Base-by-base conservation (phyloP, 1,139 yeast genomes). In the Pichia kudriavzevii region DNA sequence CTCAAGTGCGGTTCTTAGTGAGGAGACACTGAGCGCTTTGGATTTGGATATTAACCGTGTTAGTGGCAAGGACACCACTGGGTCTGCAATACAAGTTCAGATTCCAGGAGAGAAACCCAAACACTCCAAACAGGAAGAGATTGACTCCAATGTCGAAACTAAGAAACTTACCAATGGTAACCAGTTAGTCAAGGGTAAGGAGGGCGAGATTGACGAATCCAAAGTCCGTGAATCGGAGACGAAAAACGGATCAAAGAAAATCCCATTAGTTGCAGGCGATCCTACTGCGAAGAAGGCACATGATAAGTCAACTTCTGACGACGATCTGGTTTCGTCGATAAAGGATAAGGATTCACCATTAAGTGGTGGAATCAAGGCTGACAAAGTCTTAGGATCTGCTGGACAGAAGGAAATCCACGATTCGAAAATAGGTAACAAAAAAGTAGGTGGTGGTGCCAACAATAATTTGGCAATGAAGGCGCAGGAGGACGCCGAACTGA, bases 211-310 rank as follows among this genome's bases (percentile, higher is more conserved):
- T 22, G 60, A 55, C 33, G 60, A 56, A 39, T 30, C 53, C 9
- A 55, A 55, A 39, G 59, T 55, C 22, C 51, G 49, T 25, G 42
- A 45, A 33, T 55, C 53, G 2, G 60, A 56, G 31, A 55, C 48
- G 28, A 22, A 18, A 4, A 21, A 26, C 14, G 29, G 31, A n/a
- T 25, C 34, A 2, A 16, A 25, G 8, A 40, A 36, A 3, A 36
- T 41, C 17, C 47, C 47, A 11, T 35, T 43, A 12, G 34, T 38
- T 22, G 47, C 55, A 3, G 49, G 52, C 21, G 49, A 46, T 14
- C 46, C 41, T 23, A 35, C 35, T 22, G 36, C 40, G 1, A 39
- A 31, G 18, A 41, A 34, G 19, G 40, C 26, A 6, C 35, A 37
- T 22, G 39, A 31, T 22, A 11, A 16, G 28, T 9, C n/a, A n/a